A percentile compares a stretch with the other conserved stretches of the same genome.
These are phyloP conservation scores for Alternaria triticimaculans DNA, from an alignment of 2,329 filamentous ascomycete species.

Conservation along the genomic window DNA sequence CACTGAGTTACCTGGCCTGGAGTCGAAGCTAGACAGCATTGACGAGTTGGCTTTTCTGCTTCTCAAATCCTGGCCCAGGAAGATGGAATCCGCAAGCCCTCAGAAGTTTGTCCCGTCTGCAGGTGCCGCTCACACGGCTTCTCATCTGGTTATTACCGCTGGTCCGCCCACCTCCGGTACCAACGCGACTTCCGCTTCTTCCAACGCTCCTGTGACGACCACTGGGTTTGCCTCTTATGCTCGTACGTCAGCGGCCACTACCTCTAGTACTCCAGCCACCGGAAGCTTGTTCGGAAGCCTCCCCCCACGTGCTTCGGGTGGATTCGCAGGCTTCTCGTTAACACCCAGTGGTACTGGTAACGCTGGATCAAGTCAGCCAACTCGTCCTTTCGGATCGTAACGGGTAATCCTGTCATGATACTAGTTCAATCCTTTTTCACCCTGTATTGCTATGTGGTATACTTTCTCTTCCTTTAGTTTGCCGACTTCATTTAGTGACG, in stretches of 20 bases:
- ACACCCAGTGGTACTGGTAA: background rate
- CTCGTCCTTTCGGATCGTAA: background rate
- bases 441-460: background rate
- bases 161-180: background rate
- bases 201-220: background rate
- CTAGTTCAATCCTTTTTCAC: background rate
- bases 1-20: conserved; percentile 8
- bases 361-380: background rate
- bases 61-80: conserved; percentile 19
- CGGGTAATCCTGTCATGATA: background rate
- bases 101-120: background rate
- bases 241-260: background rate
- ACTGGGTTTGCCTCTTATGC: background rate
- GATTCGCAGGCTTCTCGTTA: background rate
- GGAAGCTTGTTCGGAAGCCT: background rate
- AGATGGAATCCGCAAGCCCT: background rate
- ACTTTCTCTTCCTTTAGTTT: background rate
- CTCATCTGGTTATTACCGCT: background rate
- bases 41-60: conserved; percentile 21
- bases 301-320: background rate
- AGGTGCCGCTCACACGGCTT: background rate
- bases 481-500: background rate
- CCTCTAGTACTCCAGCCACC: background rate
- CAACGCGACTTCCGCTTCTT: background rate
- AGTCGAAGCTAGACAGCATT: conserved; percentile 16